A percentile compares a stretch with the other conserved stretches of the same genome.
These are phyloP conservation scores for Citrullus amarus DNA, from an alignment of 306 rosid genomes.

Conservation along the genomic window DNA sequence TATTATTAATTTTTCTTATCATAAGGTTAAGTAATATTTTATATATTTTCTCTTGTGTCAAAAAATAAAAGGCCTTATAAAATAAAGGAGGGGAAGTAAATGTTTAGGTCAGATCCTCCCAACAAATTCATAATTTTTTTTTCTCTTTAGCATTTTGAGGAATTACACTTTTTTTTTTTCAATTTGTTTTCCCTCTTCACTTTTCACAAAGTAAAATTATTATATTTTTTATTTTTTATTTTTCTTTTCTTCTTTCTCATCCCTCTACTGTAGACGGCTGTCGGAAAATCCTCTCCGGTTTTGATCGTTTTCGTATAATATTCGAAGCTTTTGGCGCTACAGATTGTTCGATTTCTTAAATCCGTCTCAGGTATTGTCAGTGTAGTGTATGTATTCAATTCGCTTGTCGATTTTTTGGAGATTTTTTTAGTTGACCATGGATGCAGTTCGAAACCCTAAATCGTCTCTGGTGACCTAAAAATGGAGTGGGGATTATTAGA, in stretches of 20 bases:
- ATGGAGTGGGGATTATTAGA: neutral
- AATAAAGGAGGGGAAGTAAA: neutral
- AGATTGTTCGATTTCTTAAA: neutral
- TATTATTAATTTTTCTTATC: neutral
- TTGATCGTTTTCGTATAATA: neutral
- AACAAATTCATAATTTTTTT: neutral
- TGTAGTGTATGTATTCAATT: neutral
- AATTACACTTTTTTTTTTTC: neutral
- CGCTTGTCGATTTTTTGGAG: neutral
- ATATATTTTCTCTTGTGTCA: neutral
- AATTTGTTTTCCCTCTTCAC: neutral
- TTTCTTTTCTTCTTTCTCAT: constrained; percentile 12
- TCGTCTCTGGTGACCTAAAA: neutral
- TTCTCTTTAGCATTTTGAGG: neutral
- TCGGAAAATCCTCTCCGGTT: constrained; percentile 37
- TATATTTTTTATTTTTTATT: neutral
- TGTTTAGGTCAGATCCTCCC: neutral
- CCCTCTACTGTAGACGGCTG: constrained; percentile 28
- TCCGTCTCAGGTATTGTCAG: neutral
- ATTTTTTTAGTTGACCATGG: neutral
- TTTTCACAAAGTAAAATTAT: constrained; percentile 22
- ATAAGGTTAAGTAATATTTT: neutral
- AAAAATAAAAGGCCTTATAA: neutral
- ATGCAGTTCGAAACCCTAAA: constrained; percentile 8
- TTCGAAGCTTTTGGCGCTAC: constrained; percentile 6